Evolutionary conservation across 1,284 basidiomycete genomes (phyloP).

Genomic region (Vanrija pseudolonga): DNA sequence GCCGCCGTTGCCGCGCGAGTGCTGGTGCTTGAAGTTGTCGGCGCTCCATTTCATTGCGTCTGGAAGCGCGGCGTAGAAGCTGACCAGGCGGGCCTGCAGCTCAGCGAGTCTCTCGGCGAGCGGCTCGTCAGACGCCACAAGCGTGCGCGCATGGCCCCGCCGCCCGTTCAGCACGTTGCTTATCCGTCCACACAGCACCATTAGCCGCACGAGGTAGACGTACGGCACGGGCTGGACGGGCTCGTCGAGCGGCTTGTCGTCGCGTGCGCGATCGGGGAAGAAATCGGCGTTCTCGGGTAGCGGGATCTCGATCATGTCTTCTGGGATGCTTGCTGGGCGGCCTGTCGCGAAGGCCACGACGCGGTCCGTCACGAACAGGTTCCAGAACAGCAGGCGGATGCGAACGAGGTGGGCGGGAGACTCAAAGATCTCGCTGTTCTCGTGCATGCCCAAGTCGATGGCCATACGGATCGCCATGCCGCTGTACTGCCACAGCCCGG

Average conservation of each 20-base stretch:
- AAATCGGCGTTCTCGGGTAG: conserved; percentile 50
- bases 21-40: conserved; percentile 50
- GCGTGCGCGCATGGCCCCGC: conserved; percentile 45
- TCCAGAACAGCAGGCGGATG: conserved; percentile 49
- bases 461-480: conserved; percentile 52
- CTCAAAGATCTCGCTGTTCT: conserved; percentile 50
- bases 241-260: conserved; percentile 25
- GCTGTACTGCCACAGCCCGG: conserved; percentile 47
- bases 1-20: conserved; percentile 45
- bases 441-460: conserved; percentile 51
- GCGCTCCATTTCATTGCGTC: conserved; percentile 48
- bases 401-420: conserved; percentile 46
- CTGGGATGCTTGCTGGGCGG: conserved; percentile 45
- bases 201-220: conserved; percentile 47
- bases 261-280: conserved; percentile 44
- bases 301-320: conserved; percentile 51
- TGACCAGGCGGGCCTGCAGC: conserved; percentile 48
- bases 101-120: conserved; percentile 40
- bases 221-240: conserved; percentile 47
- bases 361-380: conserved; percentile 50
- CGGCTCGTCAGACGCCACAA: conserved; percentile 39
- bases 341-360: conserved; percentile 48
- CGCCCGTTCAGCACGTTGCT: conserved; percentile 49
- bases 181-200: conserved; percentile 52
- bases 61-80: conserved; percentile 48